Evolutionary conservation across 116 monocot species (phyloP).

Genomic region (Trichopus zeylanicus): DNA sequence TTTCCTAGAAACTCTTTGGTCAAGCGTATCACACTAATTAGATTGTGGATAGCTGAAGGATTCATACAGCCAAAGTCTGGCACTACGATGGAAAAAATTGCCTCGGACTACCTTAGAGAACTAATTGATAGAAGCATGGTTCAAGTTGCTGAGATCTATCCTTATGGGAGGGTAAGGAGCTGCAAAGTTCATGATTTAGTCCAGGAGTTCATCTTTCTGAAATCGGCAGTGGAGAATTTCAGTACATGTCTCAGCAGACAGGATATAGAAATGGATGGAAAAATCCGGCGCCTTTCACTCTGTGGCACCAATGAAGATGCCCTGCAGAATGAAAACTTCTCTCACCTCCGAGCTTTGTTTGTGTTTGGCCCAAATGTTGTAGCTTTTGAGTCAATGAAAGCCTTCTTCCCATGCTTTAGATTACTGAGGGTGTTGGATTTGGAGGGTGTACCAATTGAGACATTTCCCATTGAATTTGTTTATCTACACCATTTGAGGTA

Average conservation of each 20-base stretch:
- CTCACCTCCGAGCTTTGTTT: background rate
- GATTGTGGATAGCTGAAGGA: conserved; percentile 2
- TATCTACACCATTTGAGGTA: background rate
- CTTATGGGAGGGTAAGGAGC: background rate
- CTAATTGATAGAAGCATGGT: background rate
- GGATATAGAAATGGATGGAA: background rate
- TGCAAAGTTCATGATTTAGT: background rate
- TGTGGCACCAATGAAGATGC: background rate
- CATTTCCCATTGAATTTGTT: background rate
- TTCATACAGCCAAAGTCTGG: background rate
- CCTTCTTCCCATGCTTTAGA: background rate
- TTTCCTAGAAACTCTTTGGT: background rate
- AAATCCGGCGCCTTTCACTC: background rate
- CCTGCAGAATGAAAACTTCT: background rate
- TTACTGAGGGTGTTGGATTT: conserved; percentile 4
- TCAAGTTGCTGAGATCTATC: background rate
- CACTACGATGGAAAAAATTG: background rate
- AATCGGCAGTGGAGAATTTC: background rate
- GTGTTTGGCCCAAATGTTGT: background rate
- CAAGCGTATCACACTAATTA: background rate
- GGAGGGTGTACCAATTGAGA: background rate
- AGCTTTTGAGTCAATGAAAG: background rate
- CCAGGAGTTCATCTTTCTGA: background rate
- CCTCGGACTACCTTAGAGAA: background rate
- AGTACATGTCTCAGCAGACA: background rate